Conservation (phyloP, 2,329 filamentous ascomycete genomes). For the Ophiostoma piceae region DNA sequence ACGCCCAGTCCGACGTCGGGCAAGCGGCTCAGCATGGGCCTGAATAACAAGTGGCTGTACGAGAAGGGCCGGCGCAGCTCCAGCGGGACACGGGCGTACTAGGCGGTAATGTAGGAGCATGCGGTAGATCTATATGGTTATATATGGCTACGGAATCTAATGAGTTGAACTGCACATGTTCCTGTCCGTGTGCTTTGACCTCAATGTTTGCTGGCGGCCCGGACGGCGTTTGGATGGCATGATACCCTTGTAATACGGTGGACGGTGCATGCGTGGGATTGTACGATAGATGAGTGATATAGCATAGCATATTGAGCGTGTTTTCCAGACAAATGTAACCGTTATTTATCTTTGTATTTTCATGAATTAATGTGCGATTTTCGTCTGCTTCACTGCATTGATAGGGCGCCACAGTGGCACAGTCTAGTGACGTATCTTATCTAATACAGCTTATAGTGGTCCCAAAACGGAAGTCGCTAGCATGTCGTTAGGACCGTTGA, state of each 20-base stretch:
- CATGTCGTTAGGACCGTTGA: neutral
- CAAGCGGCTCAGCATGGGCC: constrained; percentile 66
- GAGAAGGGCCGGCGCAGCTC: constrained; percentile 65
- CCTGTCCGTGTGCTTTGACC: neutral
- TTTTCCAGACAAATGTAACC: neutral
- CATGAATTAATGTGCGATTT: neutral
- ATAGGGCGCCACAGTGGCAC: neutral
- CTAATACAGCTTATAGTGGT: constrained; percentile 2
- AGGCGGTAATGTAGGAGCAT: neutral
- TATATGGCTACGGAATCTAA: neutral
- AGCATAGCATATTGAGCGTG: neutral
- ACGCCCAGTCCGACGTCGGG: constrained; percentile 63
- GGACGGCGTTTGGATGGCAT: constrained; percentile 5
- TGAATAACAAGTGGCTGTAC: constrained; percentile 95
- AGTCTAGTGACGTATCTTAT: constrained; percentile 14
- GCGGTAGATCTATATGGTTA: neutral
- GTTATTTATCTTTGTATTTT: neutral
- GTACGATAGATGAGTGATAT: constrained; percentile 15
- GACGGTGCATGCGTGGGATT: constrained; percentile 2
- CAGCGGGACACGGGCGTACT: constrained; percentile 30
- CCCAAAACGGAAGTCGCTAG: neutral
- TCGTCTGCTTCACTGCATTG: neutral
- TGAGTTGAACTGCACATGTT: neutral
- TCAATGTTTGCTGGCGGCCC: neutral
- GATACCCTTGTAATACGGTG: constrained; percentile 20